Conservation (phyloP, 2,329 filamentous ascomycete genomes). For the Didymella lethalis region DNA sequence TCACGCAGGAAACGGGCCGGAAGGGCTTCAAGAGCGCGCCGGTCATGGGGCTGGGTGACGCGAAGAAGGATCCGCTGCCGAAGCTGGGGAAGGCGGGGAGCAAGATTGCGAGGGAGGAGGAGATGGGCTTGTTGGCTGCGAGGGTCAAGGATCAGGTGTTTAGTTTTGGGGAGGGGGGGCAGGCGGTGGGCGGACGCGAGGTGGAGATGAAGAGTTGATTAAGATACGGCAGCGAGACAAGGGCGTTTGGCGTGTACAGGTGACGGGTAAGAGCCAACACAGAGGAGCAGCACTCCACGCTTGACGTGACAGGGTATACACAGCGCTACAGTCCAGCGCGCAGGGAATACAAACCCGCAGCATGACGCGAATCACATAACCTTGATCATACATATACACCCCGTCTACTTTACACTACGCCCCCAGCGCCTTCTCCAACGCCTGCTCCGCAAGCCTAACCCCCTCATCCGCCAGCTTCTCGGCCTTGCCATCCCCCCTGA, state of each 20-base stretch:
- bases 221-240: background rate
- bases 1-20: constrained; percentile 68
- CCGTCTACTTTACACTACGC: too few relatives aligned
- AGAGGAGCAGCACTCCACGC: too few relatives aligned
- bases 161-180: constrained; percentile 20
- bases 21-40: constrained; percentile 42
- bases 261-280: too few relatives aligned
- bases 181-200: constrained; percentile 26
- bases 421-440: constrained; percentile 22
- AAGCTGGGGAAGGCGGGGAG: constrained; percentile 69
- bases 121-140: constrained; percentile 67
- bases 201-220: constrained; percentile 44
- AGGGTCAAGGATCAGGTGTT: constrained; percentile 72
- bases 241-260: too few relatives aligned
- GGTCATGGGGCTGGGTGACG: constrained; percentile 23
- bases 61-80: constrained; percentile 57
- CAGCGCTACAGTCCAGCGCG: too few relatives aligned
- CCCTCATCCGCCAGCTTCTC: constrained; percentile 23
- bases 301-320: too few relatives aligned
- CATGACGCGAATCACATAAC: too few relatives aligned
- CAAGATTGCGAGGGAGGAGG: constrained; percentile 68
- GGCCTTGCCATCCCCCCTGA: constrained; percentile 19
- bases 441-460: constrained; percentile 17
- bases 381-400: too few relatives aligned
- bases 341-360: too few relatives aligned